Evolutionary conservation across 202 grass and related monocot species (phyloP).

Genomic region (Carex sylvatica): DNA sequence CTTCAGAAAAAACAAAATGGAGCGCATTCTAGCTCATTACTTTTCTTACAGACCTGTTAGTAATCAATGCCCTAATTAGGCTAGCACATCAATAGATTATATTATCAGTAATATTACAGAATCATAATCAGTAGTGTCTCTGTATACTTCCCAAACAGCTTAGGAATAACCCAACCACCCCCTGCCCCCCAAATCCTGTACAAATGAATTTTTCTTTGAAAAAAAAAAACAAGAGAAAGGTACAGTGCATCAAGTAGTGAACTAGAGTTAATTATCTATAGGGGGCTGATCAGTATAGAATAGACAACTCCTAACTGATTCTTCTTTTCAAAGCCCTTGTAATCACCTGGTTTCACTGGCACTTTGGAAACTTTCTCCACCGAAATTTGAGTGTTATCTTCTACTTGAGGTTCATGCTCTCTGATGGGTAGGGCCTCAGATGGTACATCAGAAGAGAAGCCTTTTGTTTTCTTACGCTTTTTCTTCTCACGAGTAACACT

Average conservation of each 20-base stretch:
- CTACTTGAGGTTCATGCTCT: slow-evolving; percentile 26
- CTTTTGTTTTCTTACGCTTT: slow-evolving; percentile 26
- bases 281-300: neutral
- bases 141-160: neutral
- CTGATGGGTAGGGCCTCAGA: slow-evolving; percentile 22
- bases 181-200: no score
- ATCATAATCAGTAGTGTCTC: neutral
- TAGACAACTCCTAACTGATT: neutral
- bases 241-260: neutral
- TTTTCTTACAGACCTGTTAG: no score
- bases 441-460: slow-evolving; percentile 22
- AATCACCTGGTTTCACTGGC: slow-evolving; percentile 18
- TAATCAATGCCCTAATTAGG: neutral
- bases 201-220: no score
- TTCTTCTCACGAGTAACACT: neutral
- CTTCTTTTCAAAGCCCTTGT: neutral
- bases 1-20: no score
- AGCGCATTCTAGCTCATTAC: no score
- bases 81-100: neutral
- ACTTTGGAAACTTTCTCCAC: neutral
- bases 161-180: neutral
- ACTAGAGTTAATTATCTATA: neutral
- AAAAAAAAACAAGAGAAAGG: neutral
- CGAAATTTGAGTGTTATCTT: neutral
- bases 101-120: neutral